These are phyloP conservation scores for Gnaphalium uliginosum DNA, from an alignment of 129 eudicot genomes.

Conservation along the genomic window DNA sequence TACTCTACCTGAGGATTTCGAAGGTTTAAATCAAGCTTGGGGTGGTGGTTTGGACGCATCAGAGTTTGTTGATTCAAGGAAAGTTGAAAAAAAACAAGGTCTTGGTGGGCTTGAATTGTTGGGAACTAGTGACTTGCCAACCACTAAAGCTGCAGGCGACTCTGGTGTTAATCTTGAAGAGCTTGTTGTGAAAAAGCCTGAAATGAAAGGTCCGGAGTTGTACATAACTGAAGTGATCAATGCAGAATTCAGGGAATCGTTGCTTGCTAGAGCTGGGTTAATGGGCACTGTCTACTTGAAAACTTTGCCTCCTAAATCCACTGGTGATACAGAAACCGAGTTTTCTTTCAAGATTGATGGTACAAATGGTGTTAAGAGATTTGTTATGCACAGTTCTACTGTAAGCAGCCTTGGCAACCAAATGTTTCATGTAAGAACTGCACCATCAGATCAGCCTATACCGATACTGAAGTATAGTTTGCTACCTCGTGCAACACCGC, in stretches of 20 bases:
- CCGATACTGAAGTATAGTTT: slow-evolving; percentile 78
- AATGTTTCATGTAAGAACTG: slow-evolving; percentile 74
- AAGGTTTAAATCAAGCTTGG: slow-evolving; percentile 93
- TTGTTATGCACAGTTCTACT: slow-evolving; percentile 58
- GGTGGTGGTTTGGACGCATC: slow-evolving; percentile 99
- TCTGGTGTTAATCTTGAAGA: slow-evolving; percentile 68
- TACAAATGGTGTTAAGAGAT: slow-evolving; percentile 64
- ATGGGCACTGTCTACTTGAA: slow-evolving; percentile 65
- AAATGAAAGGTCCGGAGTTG: slow-evolving; percentile 97
- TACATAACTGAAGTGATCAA: slow-evolving; percentile 69
- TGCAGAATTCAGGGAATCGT: slow-evolving; percentile 86
- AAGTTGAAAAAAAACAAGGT: slow-evolving; percentile 59
- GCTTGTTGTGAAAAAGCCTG: slow-evolving; percentile 67
- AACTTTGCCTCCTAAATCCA: slow-evolving; percentile 77
- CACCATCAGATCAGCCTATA: slow-evolving; percentile 65
- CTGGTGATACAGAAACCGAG: slow-evolving; percentile 59
- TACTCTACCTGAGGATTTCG: slow-evolving; percentile 83
- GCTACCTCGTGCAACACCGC: slow-evolving; percentile 72
- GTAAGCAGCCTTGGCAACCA: slow-evolving; percentile 84
- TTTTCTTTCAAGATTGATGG: slow-evolving; percentile 84
- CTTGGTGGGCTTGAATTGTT: slow-evolving; percentile 93
- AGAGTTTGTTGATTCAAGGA: slow-evolving; percentile 81
- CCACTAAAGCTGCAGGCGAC: slow-evolving; percentile 42
- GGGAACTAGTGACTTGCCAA: slow-evolving; percentile 62
- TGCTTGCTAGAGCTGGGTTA: slow-evolving; percentile 84